phyloP scores from a whole-genome alignment of 805 yeast species.

The Kuraishia borneana region DNA sequence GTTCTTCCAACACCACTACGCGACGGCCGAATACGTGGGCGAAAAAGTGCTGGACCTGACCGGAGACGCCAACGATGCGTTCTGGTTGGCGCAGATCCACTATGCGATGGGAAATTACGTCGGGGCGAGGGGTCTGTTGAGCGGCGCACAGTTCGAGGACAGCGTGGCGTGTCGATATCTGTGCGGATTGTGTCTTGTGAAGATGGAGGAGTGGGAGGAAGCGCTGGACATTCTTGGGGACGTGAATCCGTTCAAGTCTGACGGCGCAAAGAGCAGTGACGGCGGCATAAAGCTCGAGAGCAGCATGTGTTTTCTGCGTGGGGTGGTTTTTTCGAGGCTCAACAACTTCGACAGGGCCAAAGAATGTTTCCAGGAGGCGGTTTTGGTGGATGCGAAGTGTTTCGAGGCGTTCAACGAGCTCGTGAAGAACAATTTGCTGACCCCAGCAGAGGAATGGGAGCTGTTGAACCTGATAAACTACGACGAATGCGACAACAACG shows the following conservation, averaged over 20 bases:
- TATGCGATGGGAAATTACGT: conserved; percentile 66
- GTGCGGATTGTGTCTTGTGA: conserved; percentile 62
- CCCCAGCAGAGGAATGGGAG: conserved; percentile 85
- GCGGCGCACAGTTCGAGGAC: conserved; percentile 41
- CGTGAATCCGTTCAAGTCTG: conserved; percentile 52
- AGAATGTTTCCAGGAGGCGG: conserved; percentile 79
- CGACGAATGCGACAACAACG: conserved; percentile 65
- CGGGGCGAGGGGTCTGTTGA: conserved; percentile 64
- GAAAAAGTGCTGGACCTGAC: conserved; percentile 83
- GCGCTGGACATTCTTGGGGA: conserved; percentile 84
- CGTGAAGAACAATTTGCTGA: conserved; percentile 56
- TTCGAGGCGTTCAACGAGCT: conserved; percentile 85
- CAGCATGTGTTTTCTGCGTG: conserved; percentile 77
- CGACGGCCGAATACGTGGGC: conserved; percentile 84
- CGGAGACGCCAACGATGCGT: conserved; percentile 84
- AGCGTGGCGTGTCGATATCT: conserved; percentile 74
- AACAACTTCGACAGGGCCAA: conserved; percentile 81
- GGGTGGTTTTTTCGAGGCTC: conserved; percentile 70
- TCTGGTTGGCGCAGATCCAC: conserved; percentile 90
- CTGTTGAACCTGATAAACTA: conserved; percentile 54
- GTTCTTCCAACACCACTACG: conserved; percentile 79
- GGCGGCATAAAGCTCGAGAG: conserved; percentile 86
- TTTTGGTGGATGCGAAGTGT: conserved; percentile 80
- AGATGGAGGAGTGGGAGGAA: conserved; percentile 73
- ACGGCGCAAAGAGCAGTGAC: conserved; percentile 36